Base-by-base conservation (phyloP, 164 flowering plant species). In the Echeveria elegans region DNA sequence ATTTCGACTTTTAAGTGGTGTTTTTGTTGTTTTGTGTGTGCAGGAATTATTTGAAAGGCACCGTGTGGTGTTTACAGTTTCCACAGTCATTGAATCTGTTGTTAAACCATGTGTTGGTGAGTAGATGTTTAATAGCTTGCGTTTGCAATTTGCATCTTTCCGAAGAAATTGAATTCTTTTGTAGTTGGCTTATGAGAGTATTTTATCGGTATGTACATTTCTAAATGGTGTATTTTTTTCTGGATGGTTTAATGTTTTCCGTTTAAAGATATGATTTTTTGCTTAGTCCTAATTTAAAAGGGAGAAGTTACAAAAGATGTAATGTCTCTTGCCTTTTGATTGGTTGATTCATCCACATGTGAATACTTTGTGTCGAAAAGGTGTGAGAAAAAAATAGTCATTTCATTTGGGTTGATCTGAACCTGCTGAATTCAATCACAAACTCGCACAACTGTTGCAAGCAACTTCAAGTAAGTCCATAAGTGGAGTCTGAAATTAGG, bases 11-110 rank as follows among this genome's bases (percentile, higher is more conserved):
- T 63, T 9, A 36, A 36, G 37, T 19, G 26, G 10, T 19, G 5
- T 48, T n/a, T n/a, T n/a, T n/a, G n/a, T 21, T 32, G 56, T 23
- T 12, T 43, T 43, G 64, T 68, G 72, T 64, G 58, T 72, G 61
- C 61, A 93, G 97, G 95, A 91, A 65, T 76, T 77, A 45, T 94
- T 94, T 77, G 96, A 93, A 84, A 80, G 85, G 73, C 97, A 93
- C 71, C 85, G 71, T 73, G 96, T 90, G 74, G 90, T 90, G 14
- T 88, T 93, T 71, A 90, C 98, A 12, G 38, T 93, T 59, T 76
- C 83, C 9, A 93, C 97, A 65, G 90, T 97, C 28, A 43, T 90
- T 18, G 96, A 90, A 21, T 90, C 98, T 14, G 81, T 89, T 71
- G 89, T 78, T 7, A 86, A 88, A 5, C 85, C 88, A 15, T 84